Evolutionary conservation across 768 basidiomycete species (phyloP).

Genomic region (Trametes coccinea): DNA sequence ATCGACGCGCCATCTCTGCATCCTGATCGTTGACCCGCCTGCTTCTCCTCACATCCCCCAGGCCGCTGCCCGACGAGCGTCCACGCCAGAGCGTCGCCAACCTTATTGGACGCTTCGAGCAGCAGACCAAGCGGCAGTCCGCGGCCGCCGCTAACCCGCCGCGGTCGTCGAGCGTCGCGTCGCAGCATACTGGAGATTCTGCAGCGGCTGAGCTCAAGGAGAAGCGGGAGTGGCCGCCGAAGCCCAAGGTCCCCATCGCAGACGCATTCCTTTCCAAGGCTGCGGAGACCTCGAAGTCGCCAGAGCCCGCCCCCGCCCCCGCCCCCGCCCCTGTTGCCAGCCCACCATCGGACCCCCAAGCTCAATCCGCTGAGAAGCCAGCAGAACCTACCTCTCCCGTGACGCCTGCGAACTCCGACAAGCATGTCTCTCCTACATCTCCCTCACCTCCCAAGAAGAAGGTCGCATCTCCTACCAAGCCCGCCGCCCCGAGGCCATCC

Average conservation of each 20-base stretch:
- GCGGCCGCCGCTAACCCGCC: constrained; percentile 39
- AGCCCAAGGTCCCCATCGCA: constrained; percentile 20
- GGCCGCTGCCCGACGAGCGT: constrained; percentile 87
- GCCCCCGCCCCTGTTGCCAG: constrained; percentile 5
- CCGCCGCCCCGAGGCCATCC: constrained; percentile 21
- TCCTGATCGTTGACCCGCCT: constrained; percentile 13
- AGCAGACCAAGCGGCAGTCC: constrained; percentile 68
- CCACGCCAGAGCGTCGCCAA: constrained; percentile 87
- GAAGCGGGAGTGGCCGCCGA: constrained; percentile 75
- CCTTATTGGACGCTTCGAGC: constrained; percentile 88
- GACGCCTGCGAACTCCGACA: constrained; percentile 17
- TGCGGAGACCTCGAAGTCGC: constrained; percentile 11
- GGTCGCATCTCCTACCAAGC: constrained; percentile 19
- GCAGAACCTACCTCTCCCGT: constrained; percentile 16
- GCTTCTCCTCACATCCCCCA: constrained; percentile 29
- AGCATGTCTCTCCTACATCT: constrained; percentile 8
- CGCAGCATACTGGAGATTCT: constrained; percentile 64
- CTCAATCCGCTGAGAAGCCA: constrained; percentile 5
- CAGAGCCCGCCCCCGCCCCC: constrained; percentile 13
- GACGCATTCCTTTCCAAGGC: constrained; percentile 1
- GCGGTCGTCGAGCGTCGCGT: constrained; percentile 67
- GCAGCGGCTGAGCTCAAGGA: constrained; percentile 68
- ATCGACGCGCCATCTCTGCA: constrained; percentile 23
- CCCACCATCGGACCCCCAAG: constrained; percentile 9
- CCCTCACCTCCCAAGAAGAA: constrained; percentile 18